Evolutionary conservation across 1,284 basidiomycete genomes (phyloP).

Genomic region (Trichosporon ovoides): DNA sequence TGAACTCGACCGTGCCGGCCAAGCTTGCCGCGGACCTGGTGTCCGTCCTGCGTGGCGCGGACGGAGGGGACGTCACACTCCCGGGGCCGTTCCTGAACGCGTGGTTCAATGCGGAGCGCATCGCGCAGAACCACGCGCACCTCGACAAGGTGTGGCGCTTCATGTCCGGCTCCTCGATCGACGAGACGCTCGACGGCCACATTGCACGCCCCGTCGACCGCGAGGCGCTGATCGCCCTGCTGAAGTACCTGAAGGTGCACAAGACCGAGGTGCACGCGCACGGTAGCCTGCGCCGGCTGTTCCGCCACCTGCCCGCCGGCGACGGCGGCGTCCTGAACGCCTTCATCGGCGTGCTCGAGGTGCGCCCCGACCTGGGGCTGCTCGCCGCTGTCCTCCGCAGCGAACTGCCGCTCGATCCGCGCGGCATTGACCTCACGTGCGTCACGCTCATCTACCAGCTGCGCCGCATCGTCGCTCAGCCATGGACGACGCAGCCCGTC

Average conservation of each 20-base stretch:
- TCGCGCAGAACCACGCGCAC: slow-evolving; percentile 2
- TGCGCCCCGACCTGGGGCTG: neutral
- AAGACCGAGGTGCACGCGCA: neutral
- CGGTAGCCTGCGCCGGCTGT: neutral
- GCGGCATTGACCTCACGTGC: neutral
- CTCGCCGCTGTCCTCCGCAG: neutral
- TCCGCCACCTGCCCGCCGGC: neutral
- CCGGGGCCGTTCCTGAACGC: neutral
- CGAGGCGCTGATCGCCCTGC: neutral
- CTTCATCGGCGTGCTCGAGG: neutral
- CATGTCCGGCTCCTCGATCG: neutral
- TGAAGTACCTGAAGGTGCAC: slow-evolving; percentile 6
- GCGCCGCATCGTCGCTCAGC: neutral
- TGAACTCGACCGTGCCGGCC: neutral
- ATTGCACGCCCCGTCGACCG: neutral
- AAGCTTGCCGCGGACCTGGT: slow-evolving; percentile 6
- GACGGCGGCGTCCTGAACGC: neutral
- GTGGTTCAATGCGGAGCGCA: slow-evolving; percentile 12
- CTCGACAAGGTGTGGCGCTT: slow-evolving; percentile 2
- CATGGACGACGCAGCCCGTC: neutral
- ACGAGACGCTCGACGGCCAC: neutral
- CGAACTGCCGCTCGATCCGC: neutral
- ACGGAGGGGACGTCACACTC: neutral
- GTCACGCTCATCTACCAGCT: neutral
- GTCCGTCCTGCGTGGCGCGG: neutral